Conservation (phyloP, 495 filamentous ascomycete species). For the Penicillium odoratum region DNA sequence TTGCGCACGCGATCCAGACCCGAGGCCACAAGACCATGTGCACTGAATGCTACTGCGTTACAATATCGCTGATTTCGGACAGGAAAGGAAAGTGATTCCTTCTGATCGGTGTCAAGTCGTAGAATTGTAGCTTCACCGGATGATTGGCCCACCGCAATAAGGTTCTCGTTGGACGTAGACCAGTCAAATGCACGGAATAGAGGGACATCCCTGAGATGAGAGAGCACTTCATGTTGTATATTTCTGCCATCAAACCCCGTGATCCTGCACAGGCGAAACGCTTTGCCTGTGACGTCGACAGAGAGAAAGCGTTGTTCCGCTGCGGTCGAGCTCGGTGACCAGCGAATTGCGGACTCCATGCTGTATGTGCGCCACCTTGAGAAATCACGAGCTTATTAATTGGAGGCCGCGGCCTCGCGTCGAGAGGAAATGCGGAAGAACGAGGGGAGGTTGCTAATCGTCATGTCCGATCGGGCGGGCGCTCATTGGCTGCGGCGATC, state of each 20-base stretch:
- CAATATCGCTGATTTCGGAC: conserved; percentile 85
- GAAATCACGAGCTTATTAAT: not conserved
- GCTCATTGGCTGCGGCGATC: conserved; percentile 34
- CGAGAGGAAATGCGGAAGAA: conserved; percentile 4
- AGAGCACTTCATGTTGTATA: conserved; percentile 66
- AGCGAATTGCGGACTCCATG: conserved; percentile 77
- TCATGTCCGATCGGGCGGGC: conserved; percentile 20
- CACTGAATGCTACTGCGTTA: conserved; percentile 89
- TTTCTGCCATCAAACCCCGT: conserved; percentile 56
- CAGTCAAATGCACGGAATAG: conserved; percentile 91
- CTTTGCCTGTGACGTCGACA: conserved; percentile 77
- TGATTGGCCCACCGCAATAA: conserved; percentile 82
- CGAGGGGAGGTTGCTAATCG: conserved; percentile 20
- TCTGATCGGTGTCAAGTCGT: conserved; percentile 66
- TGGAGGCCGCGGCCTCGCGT: conserved; percentile 18
- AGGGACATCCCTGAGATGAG: conserved; percentile 78
- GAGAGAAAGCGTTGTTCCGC: conserved; percentile 72
- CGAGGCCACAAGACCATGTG: conserved; percentile 74
- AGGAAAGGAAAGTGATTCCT: conserved; percentile 66
- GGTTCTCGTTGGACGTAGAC: conserved; percentile 74
- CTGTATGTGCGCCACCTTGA: conserved; percentile 7
- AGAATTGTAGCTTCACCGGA: conserved; percentile 83
- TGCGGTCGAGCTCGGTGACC: conserved; percentile 78
- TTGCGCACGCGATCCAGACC: conserved; percentile 89
- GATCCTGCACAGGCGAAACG: conserved; percentile 77